Evolutionary conservation across 331 rosid genomes (phyloP), one percentile per base, ranked within the genome.

Genomic region (Spiraea crenata): DNA sequence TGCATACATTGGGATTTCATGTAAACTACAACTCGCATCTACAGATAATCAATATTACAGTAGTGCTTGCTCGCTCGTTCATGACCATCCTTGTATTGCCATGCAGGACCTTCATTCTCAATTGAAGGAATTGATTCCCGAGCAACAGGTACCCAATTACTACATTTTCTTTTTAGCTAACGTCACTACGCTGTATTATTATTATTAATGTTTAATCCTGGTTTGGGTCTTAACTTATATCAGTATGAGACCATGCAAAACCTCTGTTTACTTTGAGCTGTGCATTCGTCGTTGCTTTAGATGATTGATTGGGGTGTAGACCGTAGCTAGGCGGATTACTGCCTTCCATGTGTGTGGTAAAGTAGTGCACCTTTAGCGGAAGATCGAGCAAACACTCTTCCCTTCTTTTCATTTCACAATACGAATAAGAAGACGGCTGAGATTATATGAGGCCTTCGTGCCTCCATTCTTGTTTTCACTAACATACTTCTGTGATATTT

Each of bases 91-190:
- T 79, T 81, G 25, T 65, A 56, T 45, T 73, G 34, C 73, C 45
- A 25, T 82, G 81, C 85, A 95, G 97, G 99, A 95, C 76, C 96
- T 95, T 72, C 83, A 71, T 56, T 83, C 99, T 64, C 93, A 88
- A 76, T 41, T 91, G 86, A 85, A 82, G 85, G 99, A 95, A 57
- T 78, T 91, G 73, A 79, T 95, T 87, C 99, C 96, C 11, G 93
- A 91, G 76, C 81, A 91, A 73, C 99, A 95, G 99, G 99, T 85
- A 12, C 40, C 17, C 35, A 14, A 37, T 9, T 3, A n/a, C 17
- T n/a, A 3, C 3, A 3, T 14, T n/a, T 51, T 67, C 34, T 42
- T 47, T 16, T 48, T 39, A 17, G 0, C 19, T 17, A 10, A 35
- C 1, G 16, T 48, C 57, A 34, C 31, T 14, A 5, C 31, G 20